These are phyloP conservation scores for Rubroshorea leprosula DNA, from an alignment of 345 rosid species.

Conservation along the genomic window DNA sequence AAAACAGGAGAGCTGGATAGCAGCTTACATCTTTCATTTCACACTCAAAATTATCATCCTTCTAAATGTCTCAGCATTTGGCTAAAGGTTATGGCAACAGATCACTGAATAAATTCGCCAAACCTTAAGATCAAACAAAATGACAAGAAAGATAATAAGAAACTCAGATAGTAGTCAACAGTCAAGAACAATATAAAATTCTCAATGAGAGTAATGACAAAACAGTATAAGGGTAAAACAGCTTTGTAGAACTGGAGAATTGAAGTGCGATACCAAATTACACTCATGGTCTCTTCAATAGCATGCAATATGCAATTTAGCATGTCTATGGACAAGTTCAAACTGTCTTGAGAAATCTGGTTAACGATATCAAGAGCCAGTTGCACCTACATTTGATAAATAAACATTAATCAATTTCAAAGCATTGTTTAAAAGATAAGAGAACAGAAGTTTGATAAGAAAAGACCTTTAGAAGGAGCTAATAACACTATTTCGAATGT, in stretches of 20 bases:
- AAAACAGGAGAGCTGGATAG: slow-evolving; percentile 6
- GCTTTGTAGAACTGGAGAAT: neutral
- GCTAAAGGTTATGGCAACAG: slow-evolving; percentile 40
- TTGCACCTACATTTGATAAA: slow-evolving; percentile 53
- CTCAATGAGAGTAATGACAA: neutral
- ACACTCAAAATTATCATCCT: slow-evolving; percentile 57
- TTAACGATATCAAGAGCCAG: slow-evolving; percentile 65
- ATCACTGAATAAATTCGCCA: slow-evolving; percentile 55
- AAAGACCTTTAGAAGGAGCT: too few relatives aligned
- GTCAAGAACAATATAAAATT: neutral
- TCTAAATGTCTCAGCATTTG: slow-evolving; percentile 63
- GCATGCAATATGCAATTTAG: slow-evolving; percentile 48
- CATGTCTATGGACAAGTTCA: slow-evolving; percentile 40
- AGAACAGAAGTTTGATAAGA: too few relatives aligned
- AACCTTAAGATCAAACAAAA: slow-evolving; percentile 43
- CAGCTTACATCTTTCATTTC: slow-evolving; percentile 77
- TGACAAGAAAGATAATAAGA: neutral
- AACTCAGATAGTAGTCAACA: neutral
- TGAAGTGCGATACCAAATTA: slow-evolving; percentile 45
- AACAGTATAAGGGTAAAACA: too few relatives aligned
- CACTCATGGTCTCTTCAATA: slow-evolving; percentile 53
- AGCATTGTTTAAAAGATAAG: neutral
- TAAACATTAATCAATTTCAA: slow-evolving; percentile 9
- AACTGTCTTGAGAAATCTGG: slow-evolving; percentile 50
- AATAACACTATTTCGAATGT: neutral